Evolutionary conservation across 148 eudicot species (phyloP), one percentile per base, ranked within the genome.

Genomic region (Rhododendron griersonianum): DNA sequence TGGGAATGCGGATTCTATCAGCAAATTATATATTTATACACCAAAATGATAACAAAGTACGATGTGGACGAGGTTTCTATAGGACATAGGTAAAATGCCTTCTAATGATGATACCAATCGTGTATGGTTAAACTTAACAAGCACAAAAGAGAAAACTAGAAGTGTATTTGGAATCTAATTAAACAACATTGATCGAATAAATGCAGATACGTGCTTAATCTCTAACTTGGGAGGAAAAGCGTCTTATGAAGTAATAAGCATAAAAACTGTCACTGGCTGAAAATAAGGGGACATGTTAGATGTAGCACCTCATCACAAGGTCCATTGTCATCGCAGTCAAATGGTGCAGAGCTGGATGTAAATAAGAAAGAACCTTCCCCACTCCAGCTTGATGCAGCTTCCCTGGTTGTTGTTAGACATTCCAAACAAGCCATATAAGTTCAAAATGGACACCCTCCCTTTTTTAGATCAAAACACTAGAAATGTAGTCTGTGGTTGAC

Each of bases 321-420:
- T 81, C 99, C 99, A 90, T 95, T 95, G 90, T 96, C 99, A 55
- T 86, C 45, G 88, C 98, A 92, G 88, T 95, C 97, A 93, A 90
- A 93, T 35, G 92, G 92, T 51, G 97, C 99, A 84, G 98, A 91
- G 93, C 99, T 95, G 87, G 99, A 95, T 41, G 99, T 96, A 90
- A 96, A 96, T 35, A 95, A 88, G 83, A 96, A 94, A 80, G 92
- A 91, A 81, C 99, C 99, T 86, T 94, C 92, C 37, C 99, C 97
- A 82, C 90, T 92, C 99, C 99, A 96, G 86, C 87, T 88, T 81
- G 86, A 91, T 61, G 92, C 89, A 80, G 99, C 98, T 89, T 90
- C 95, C 90, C 96, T 95, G 87, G 45, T 83, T 19, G 75, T 69
- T 69, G 44, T 59, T 81, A 69, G 85, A 59, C 83, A 82, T 83